Conservation (phyloP, 2,329 filamentous ascomycete species). For the Salinomyces thailandicus region DNA sequence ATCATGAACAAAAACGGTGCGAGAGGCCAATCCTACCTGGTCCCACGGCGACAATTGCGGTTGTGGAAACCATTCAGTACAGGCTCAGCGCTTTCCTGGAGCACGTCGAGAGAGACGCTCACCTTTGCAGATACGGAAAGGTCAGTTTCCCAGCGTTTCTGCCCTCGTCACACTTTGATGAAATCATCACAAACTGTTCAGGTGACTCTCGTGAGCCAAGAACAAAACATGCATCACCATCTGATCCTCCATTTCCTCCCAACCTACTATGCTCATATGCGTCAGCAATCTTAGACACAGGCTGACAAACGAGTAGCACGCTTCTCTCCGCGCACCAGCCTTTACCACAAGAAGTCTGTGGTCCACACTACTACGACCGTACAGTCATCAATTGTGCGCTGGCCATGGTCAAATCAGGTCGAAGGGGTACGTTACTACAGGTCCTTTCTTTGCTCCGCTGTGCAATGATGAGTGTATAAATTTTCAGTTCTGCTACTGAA, state of each 20-base stretch:
- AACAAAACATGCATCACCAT: conserved; percentile 35
- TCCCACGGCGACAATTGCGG: background rate
- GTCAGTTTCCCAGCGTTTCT: background rate
- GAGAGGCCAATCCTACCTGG: background rate
- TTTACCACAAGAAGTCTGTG: no score
- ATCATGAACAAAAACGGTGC: background rate
- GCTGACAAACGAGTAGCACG: conserved; percentile 9
- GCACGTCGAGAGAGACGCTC: background rate
- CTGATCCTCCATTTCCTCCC: conserved; percentile 18
- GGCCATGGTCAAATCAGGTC: no score
- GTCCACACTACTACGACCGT: no score
- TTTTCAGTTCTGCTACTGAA: conserved; percentile 33
- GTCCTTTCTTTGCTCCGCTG: background rate
- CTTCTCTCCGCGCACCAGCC: no score
- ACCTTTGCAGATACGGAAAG: background rate
- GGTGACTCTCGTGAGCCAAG: conserved; percentile 28
- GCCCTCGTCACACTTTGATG: conserved; percentile 13
- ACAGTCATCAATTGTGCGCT: no score
- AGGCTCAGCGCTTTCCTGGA: no score
- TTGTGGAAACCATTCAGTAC: no score
- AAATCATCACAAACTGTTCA: conserved; percentile 27
- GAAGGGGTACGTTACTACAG: no score
- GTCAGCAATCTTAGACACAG: background rate
- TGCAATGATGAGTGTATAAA: conserved; percentile 29
- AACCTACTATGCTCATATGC: conserved; percentile 2